These are phyloP conservation scores for Somion occarium DNA, from an alignment of 1,284 basidiomycete genomes.

Conservation along the genomic window DNA sequence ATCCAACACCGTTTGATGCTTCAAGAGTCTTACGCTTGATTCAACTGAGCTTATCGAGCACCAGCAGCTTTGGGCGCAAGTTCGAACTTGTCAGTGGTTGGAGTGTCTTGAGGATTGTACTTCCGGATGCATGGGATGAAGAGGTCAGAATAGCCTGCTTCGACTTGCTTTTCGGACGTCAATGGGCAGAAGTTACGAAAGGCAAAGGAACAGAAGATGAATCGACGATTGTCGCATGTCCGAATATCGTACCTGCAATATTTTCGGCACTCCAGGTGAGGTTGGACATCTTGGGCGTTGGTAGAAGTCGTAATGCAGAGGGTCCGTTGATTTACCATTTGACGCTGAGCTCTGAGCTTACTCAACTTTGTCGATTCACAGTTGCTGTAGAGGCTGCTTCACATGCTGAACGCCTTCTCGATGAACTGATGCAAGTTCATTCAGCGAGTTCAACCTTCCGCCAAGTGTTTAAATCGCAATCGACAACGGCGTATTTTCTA, in stretches of 20 bases:
- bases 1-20: constrained; percentile 55
- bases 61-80: constrained; percentile 60
- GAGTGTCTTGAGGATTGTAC: constrained; percentile 57
- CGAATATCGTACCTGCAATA: constrained; percentile 66
- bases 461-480: constrained; percentile 65
- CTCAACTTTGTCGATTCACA: background rate
- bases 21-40: constrained; percentile 59
- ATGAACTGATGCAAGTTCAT: constrained; percentile 64
- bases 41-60: constrained; percentile 45
- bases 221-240: constrained; percentile 42
- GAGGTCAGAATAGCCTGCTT: constrained; percentile 62
- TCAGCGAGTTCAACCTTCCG: constrained; percentile 57
- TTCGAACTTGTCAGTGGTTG: constrained; percentile 77
- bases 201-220: constrained; percentile 13
- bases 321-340: constrained; percentile 5
- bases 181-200: constrained; percentile 8
- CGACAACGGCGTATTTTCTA: constrained; percentile 59
- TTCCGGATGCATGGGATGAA: constrained; percentile 65
- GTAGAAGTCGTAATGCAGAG: constrained; percentile 6
- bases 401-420: constrained; percentile 54
- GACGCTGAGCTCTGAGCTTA: no score
- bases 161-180: constrained; percentile 55
- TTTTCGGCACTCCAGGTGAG: constrained; percentile 50
- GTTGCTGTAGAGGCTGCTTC: background rate
- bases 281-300: constrained; percentile 32